Evolutionary conservation across 78 protist genomes (phyloP).

Genomic region (Bodo saltans): DNA sequence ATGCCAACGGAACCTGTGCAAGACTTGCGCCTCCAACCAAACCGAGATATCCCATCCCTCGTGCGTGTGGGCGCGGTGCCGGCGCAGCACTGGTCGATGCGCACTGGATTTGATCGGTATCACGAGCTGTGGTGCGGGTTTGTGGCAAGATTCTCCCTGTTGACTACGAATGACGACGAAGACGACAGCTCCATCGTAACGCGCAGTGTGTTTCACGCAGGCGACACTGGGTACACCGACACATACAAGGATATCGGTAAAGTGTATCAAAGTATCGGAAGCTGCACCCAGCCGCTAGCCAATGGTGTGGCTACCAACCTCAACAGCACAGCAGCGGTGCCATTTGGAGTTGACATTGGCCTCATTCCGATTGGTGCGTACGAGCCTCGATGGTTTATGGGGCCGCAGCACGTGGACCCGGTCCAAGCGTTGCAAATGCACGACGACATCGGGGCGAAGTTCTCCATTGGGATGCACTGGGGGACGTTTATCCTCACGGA

Average conservation of each 20-base stretch:
- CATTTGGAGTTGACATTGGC: too few relatives aligned
- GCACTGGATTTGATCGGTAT: slow-evolving; percentile 6
- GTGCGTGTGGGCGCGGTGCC: slow-evolving; percentile 3
- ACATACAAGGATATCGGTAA: slow-evolving; percentile 17
- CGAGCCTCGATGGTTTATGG: slow-evolving; percentile 24
- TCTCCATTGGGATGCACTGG: slow-evolving; percentile 44
- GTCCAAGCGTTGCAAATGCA: slow-evolving; percentile 31
- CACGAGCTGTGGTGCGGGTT: slow-evolving; percentile 22
- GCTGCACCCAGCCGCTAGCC: too few relatives aligned
- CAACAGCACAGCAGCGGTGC: too few relatives aligned
- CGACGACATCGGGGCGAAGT: background rate
- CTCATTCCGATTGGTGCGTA: slow-evolving; percentile 41
- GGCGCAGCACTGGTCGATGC: slow-evolving; percentile 38
- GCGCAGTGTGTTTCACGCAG: background rate
- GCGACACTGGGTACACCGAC: slow-evolving; percentile 40
- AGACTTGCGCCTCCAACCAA: too few relatives aligned
- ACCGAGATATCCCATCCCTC: too few relatives aligned
- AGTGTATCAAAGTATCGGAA: background rate
- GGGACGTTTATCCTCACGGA: slow-evolving; percentile 40
- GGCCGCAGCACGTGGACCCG: slow-evolving; percentile 35
- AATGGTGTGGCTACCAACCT: too few relatives aligned
- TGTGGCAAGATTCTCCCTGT: too few relatives aligned
- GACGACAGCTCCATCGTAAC: too few relatives aligned
- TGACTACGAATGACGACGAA: too few relatives aligned
- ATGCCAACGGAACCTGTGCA: too few relatives aligned